Conservation (phyloP, 2,329 filamentous ascomycete species). For the Monascus ruber region DNA sequence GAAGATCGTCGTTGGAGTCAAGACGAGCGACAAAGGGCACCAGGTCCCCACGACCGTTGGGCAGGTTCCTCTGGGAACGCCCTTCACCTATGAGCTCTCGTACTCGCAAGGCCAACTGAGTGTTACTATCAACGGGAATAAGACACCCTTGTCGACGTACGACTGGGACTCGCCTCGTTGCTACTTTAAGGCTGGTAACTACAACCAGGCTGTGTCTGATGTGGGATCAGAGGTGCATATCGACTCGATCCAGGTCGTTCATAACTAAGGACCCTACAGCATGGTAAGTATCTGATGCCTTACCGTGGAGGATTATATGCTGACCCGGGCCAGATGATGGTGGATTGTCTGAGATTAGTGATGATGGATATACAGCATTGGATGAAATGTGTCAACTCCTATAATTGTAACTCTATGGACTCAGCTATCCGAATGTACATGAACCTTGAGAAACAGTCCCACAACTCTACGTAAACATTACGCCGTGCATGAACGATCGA, state of each 20-base stretch:
- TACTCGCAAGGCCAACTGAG: conserved; percentile 25
- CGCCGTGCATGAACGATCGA: too few species aligned
- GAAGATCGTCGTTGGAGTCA: conserved; percentile 28
- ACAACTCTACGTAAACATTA: too few species aligned
- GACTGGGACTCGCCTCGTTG: conserved; percentile 16
- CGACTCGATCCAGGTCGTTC: neutral
- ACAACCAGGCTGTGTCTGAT: conserved; percentile 21
- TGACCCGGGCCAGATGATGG: too few species aligned
- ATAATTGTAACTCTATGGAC: too few species aligned
- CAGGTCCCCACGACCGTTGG: conserved; percentile 21
- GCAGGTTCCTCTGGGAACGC: conserved; percentile 19
- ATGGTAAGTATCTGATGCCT: too few species aligned
- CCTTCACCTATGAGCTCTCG: conserved; percentile 28
- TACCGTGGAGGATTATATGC: too few species aligned
- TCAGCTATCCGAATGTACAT: too few species aligned
- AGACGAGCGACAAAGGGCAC: conserved; percentile 21
- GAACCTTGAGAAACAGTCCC: too few species aligned
- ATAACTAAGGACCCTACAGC: neutral
- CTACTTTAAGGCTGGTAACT: conserved; percentile 31
- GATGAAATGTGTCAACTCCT: too few species aligned
- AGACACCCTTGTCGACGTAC: conserved; percentile 15
- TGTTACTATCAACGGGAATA: conserved; percentile 19
- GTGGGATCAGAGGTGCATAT: conserved; percentile 12
- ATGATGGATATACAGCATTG: too few species aligned
- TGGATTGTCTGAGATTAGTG: too few species aligned